phyloP scores from a whole-genome alignment of 768 basidiomycete species.

The Termitomyces sp. region DNA sequence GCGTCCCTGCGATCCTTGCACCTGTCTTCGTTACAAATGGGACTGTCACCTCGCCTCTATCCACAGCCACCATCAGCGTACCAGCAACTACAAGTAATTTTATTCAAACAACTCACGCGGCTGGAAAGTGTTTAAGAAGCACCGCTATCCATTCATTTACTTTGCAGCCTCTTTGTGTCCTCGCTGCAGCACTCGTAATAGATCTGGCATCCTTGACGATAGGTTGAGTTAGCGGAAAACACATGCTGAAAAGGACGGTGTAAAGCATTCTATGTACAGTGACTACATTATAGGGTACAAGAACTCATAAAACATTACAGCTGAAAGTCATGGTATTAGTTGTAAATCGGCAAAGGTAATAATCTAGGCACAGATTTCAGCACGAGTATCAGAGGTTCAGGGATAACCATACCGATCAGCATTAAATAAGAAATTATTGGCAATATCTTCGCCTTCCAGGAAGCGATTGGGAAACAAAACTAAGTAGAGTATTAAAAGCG shows the following conservation, averaged over 20 bases:
- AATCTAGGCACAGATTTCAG: conserved; percentile 33
- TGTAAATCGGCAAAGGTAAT: conserved; percentile 71
- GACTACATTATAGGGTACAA: neutral
- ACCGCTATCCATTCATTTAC: neutral
- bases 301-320: neutral
- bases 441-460: conserved; percentile 87
- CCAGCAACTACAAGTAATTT: conserved; percentile 18
- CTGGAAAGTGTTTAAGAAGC: conserved; percentile 17
- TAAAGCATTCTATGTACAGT: neutral
- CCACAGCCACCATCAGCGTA: conserved; percentile 17
- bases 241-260: neutral
- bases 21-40: conserved; percentile 22
- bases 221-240: neutral
- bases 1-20: conserved; percentile 21
- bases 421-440: conserved; percentile 92
- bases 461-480: conserved; percentile 84
- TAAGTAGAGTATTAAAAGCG: conserved; percentile 21
- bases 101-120: conserved; percentile 16
- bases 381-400: conserved; percentile 7
- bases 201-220: neutral
- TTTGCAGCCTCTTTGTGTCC: neutral
- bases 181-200: neutral
- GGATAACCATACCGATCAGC: conserved; percentile 58
- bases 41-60: neutral
- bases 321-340: conserved; percentile 27